Evolutionary conservation across 2,329 filamentous ascomycete species (phyloP).

Genomic region (Pestalotiopsis sp.): DNA sequence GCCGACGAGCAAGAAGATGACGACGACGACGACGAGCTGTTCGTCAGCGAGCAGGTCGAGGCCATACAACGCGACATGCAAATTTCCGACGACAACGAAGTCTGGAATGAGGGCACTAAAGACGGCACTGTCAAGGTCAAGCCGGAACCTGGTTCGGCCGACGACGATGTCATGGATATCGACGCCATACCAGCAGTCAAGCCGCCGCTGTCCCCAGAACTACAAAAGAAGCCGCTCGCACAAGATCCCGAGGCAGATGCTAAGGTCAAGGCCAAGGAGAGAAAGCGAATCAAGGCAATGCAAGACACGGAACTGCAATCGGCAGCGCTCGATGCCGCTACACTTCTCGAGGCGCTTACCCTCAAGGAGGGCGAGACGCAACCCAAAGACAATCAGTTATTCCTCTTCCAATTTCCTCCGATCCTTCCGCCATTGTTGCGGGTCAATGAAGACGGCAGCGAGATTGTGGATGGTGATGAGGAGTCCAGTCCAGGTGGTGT

Average conservation of each 20-base stretch:
- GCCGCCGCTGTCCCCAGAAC: conserved; percentile 33
- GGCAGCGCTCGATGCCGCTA: conserved; percentile 28
- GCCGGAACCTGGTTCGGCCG: conserved; percentile 41
- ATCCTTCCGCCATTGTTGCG: conserved; percentile 58
- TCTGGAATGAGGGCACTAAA: conserved; percentile 44
- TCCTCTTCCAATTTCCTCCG: conserved; percentile 68
- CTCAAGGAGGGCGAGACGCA: conserved; percentile 27
- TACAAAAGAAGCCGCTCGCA: conserved; percentile 31
- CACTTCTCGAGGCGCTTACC: conserved; percentile 33
- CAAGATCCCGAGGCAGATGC: conserved; percentile 19
- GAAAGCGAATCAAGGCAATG: conserved; percentile 30
- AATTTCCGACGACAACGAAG: conserved; percentile 36
- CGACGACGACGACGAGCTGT: conserved; percentile 50
- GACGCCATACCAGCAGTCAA: conserved; percentile 42
- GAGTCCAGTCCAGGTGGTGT: conserved; percentile 15
- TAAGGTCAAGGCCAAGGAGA: conserved; percentile 30
- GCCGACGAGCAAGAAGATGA: conserved; percentile 50
- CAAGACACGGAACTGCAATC: conserved; percentile 32
- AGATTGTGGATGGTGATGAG: conserved; percentile 28
- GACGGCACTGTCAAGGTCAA: conserved; percentile 42
- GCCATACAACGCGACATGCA: conserved; percentile 26
- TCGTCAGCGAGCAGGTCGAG: conserved; percentile 40
- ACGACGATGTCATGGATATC: conserved; percentile 40
- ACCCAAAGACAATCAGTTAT: conserved; percentile 55
- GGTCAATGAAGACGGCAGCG: conserved; percentile 25